Base-by-base conservation (phyloP, 2,329 filamentous ascomycete genomes). In the Hymenoscyphus albidus region DNA sequence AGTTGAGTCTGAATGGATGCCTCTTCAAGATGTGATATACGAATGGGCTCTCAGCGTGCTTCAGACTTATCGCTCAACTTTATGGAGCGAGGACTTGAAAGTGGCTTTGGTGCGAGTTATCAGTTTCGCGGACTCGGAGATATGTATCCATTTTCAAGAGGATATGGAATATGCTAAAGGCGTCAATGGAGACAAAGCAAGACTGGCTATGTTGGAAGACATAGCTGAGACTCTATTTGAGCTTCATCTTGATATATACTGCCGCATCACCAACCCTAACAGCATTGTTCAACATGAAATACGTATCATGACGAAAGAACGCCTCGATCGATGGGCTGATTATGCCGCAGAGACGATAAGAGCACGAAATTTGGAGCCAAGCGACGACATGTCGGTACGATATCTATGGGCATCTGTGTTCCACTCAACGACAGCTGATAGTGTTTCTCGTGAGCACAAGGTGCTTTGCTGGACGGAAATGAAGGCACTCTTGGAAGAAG, bases 341-440 rank as follows among this genome's bases (percentile, higher is more conserved):
- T 76, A 90, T 44, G 81, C 86, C 1, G 80, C 83, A 59, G 81
- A 84, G 68, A 79, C 80, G 12, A 79, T 89, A 35, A 67, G 63
- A 31, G 68, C 65, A 35, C 67, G 68, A 10, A 57, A 62, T 9
- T 67, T 76, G 16, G 65, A 72, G n/a, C 44, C 56, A 59, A 27
- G 65, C 65, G 67, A 72, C 64, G 77, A 79, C 13, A 76, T 89
- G 18, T 78, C 78, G 42, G 73, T 89, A 39, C 83, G 88, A 51
- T 88, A 89, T 73, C 74, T 90, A 12, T 91, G 88, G 88, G 81
- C 88, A 27, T 86, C 84, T 9, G 84, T 85, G 5, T 86, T 88
- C 66, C 82, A 85, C 65, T 79, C 87, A 59, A 87, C 81, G 59
- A 80, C 87, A 68, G 80, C 80, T 12, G 81, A 84, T 39, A 80